These are phyloP conservation scores for Boletus sensibilis DNA, from an alignment of 768 basidiomycete species.

Conservation along the genomic window DNA sequence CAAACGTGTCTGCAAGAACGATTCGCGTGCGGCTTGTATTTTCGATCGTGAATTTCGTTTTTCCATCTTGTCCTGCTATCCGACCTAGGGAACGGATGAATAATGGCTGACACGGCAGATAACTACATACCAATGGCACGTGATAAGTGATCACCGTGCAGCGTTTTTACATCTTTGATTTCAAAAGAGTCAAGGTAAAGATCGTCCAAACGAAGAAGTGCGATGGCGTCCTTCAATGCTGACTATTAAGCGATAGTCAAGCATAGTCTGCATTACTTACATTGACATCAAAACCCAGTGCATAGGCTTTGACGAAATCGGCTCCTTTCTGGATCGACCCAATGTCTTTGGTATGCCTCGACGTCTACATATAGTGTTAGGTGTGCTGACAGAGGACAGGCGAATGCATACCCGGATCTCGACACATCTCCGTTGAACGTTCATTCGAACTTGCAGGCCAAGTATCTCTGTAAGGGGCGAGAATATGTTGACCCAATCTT, in stretches of 20 bases:
- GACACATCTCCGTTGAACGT: slow-evolving; percentile 82
- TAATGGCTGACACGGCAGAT: background rate
- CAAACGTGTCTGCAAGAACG: slow-evolving; percentile 94
- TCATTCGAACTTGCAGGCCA: slow-evolving; percentile 96
- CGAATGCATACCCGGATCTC: slow-evolving; percentile 78
- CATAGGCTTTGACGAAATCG: slow-evolving; percentile 94
- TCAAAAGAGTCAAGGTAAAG: slow-evolving; percentile 98
- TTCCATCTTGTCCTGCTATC: slow-evolving; percentile 97
- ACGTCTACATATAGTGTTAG: slow-evolving; percentile 57
- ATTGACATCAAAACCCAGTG: slow-evolving; percentile 93
- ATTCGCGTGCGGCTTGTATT: slow-evolving; percentile 97
- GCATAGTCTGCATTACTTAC: slow-evolving; percentile 43
- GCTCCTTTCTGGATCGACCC: slow-evolving; percentile 95
- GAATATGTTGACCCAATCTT: slow-evolving; percentile 94
- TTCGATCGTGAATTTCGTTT: slow-evolving; percentile 98
- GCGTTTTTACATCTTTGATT: slow-evolving; percentile 97
- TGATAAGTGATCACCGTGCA: slow-evolving; percentile 97
- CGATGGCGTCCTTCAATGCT: slow-evolving; percentile 79
- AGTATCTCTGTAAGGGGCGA: slow-evolving; percentile 93
- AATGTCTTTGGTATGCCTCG: slow-evolving; percentile 89
- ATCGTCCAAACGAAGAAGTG: slow-evolving; percentile 92
- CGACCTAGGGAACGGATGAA: slow-evolving; percentile 55
- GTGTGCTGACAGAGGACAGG: background rate
- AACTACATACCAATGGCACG: slow-evolving; percentile 81
- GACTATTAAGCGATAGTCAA: background rate